Base-by-base conservation (phyloP, 371 early-diverging fungal genomes). In the Synchytrium microbalum region DNA sequence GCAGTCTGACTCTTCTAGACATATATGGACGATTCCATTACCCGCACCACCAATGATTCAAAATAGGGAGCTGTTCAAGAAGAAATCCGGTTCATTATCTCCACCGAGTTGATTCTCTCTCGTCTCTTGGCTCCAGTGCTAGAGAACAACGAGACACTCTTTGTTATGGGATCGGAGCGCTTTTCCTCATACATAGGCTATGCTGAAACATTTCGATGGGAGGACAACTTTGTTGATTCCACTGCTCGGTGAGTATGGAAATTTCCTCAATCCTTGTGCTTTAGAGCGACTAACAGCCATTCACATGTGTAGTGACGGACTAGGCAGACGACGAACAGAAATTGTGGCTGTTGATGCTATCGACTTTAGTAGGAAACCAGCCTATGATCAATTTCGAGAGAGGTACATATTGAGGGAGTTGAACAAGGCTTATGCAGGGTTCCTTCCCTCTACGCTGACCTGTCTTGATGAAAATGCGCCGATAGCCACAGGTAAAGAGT, bases 31-130 rank as follows among this genome's bases (percentile, higher is more conserved):
- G n/a, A n/a, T n/a, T n/a, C 13, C 51, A 51, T n/a, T 14, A 14
- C 51, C n/a, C 51, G 14, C 51, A 51, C 51, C 51, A 14, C 51
- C 51, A 53, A 29, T 24, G 25, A 30, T 54, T 46, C 58, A 32
- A 30, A 32, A 46, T 60, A 80, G 79, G 82, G 82, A 13, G 79
- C 80, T 19, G 84, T 84, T 0, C 84, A 84, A 56, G 84, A 84
- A 63, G 84, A 83, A 61, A 82, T 84, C 60, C 73, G 71, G 28
- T 84, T 84, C 65, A 72, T 80, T 64, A 75, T 81, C 31, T 74
- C 74, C 55, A 80, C 84, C 2, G 84, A 84, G 58, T 64, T 82
- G 58, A 75, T 83, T n/a, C 71, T 72, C 2, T 71, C 83, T 0
- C 73, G 80, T 1, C 70, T 81, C 2, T 76, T 84, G 61, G 66